Percentiles rank a stretch among this genome's conserved stretches.
phyloP scores from a whole-genome alignment of 257 asterid genomes.

The Fraxinus americana region DNA sequence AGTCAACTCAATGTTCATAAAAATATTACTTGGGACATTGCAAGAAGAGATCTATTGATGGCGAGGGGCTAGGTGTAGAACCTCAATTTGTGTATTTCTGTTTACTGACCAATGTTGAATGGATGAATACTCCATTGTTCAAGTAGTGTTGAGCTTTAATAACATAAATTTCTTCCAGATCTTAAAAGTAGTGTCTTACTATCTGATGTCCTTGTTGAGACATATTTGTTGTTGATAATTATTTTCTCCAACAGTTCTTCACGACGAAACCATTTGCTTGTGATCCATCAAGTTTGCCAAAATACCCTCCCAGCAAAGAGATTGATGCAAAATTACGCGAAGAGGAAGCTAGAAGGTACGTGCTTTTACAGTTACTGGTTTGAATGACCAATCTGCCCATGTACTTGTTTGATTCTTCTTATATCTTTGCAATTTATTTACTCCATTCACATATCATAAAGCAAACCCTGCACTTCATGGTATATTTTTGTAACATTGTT shows the following conservation, averaged over 20 bases:
- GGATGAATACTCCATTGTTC: too few species aligned
- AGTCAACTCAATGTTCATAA: too few species aligned
- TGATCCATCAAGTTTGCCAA: slow-evolving; percentile 81
- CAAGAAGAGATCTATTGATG: too few species aligned
- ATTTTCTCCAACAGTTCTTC: slow-evolving; percentile 61
- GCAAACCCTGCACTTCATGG: too few species aligned
- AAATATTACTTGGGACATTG: too few species aligned
- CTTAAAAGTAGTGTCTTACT: background rate
- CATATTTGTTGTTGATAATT: slow-evolving; percentile 20
- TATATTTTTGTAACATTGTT: too few species aligned
- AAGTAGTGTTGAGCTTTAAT: background rate
- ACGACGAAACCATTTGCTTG: slow-evolving; percentile 70
- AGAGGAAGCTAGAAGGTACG: slow-evolving; percentile 79
- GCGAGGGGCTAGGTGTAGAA: too few species aligned
- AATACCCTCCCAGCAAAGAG: slow-evolving; percentile 96
- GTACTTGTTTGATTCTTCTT: background rate
- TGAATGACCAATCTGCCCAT: background rate
- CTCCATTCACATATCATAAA: background rate
- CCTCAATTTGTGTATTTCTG: too few species aligned
- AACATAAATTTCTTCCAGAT: background rate
- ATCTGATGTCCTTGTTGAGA: too few species aligned
- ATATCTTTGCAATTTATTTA: background rate
- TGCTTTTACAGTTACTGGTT: slow-evolving; percentile 4
- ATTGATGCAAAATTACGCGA: slow-evolving; percentile 90
- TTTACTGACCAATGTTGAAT: too few species aligned